Evolutionary conservation across 345 rosid species (phyloP).

Genomic region (Draba incana): DNA sequence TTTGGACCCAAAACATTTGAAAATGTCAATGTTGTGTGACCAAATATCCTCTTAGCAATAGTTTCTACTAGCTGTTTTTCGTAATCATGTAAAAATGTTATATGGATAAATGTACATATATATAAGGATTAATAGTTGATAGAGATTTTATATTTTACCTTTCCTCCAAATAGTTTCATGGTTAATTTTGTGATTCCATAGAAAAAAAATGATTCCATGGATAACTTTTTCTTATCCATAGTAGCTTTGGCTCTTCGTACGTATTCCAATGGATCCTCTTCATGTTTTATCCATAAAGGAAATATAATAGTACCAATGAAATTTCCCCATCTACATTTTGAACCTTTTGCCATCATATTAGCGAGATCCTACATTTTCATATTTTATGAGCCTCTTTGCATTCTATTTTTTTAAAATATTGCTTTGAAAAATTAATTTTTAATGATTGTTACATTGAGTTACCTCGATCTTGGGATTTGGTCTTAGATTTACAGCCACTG

Average conservation of each 20-base stretch:
- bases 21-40: slow-evolving; percentile 50
- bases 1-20: slow-evolving; percentile 56
- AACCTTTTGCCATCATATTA: slow-evolving; percentile 51
- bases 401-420: background rate
- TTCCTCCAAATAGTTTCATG: slow-evolving; percentile 41
- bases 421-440: background rate
- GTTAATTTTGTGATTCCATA: slow-evolving; percentile 4
- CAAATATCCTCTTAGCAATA: slow-evolving; percentile 35
- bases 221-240: slow-evolving; percentile 49
- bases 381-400: background rate
- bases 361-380: slow-evolving; percentile 41
- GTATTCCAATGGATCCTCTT: slow-evolving; percentile 53
- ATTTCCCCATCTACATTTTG: slow-evolving; percentile 55
- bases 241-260: slow-evolving; percentile 51
- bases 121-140: background rate
- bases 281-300: slow-evolving; percentile 47
- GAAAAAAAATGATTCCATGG: slow-evolving; percentile 44
- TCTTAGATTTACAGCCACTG: slow-evolving; percentile 53
- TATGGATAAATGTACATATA: background rate
- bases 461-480: slow-evolving; percentile 54
- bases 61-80: slow-evolving; percentile 39
- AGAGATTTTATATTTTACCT: slow-evolving; percentile 29
- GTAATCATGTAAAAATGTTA: background rate
- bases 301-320: slow-evolving; percentile 49
- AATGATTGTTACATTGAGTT: background rate